Conservation (phyloP, 148 eudicot genomes). For the Rhododendron ferrugineum region DNA sequence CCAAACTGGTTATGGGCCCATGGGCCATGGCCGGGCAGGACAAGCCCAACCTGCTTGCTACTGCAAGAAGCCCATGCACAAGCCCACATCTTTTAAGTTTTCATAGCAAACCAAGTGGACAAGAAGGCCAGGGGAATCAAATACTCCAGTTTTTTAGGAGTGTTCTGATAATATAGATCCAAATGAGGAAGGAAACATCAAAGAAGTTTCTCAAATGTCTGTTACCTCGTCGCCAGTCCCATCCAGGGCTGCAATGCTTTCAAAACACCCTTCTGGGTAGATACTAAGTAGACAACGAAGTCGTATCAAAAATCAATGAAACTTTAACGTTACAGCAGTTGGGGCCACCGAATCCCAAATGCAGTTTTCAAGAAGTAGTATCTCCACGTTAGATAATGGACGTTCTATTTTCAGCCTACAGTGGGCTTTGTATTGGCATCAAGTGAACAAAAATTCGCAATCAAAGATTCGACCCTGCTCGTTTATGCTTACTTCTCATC, state of each 20-base stretch:
- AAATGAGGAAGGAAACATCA: constrained; percentile 5
- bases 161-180: background rate
- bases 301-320: background rate
- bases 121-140: background rate
- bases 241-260: background rate
- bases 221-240: background rate
- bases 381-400: background rate
- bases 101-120: background rate
- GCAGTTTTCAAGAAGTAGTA: background rate
- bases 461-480: background rate
- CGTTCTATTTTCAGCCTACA: background rate
- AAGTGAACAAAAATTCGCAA: background rate
- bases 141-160: background rate
- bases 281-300: background rate
- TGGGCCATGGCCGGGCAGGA: background rate
- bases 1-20: background rate
- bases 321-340: background rate
- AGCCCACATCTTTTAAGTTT: background rate
- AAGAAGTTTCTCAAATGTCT: constrained; percentile 5
- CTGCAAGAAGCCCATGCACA: background rate
- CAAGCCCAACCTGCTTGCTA: background rate
- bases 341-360: background rate
- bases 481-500: background rate
- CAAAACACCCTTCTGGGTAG: background rate
- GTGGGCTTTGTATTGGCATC: background rate